Conservation (phyloP, 2,329 filamentous ascomycete genomes). For the Periconia sp. region DNA sequence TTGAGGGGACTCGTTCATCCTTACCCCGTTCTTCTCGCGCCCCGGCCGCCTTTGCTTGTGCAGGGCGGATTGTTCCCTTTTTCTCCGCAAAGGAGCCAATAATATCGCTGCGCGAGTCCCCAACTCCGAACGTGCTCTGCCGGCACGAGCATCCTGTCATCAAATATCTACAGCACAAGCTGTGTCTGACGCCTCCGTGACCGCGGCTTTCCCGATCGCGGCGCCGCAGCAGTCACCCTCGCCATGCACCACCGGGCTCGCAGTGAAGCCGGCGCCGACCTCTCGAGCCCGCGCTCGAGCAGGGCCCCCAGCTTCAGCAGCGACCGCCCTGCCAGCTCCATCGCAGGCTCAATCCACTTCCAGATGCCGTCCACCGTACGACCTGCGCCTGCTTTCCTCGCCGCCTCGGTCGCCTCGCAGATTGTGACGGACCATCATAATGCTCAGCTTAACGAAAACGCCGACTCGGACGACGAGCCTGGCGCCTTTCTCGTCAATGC, state of each 20-base stretch:
- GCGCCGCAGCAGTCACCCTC: neutral
- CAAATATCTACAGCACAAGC: neutral
- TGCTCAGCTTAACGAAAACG: conserved; percentile 71
- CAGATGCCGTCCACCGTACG: conserved; percentile 71
- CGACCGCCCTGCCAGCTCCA: conserved; percentile 71
- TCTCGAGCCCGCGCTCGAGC: conserved; percentile 45
- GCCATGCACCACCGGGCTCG: conserved; percentile 43
- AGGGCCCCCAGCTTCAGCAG: conserved; percentile 67
- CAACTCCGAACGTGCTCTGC: conserved; percentile 11
- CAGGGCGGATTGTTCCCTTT: no score
- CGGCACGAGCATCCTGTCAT: neutral
- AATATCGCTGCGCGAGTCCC: conserved; percentile 8
- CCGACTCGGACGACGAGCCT: conserved; percentile 70
- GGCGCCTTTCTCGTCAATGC: conserved; percentile 67
- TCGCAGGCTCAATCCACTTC: conserved; percentile 57
- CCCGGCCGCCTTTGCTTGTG: neutral
- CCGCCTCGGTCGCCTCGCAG: conserved; percentile 84
- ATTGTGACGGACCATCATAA: conserved; percentile 90
- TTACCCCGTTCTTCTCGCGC: neutral
- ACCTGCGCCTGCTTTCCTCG: conserved; percentile 86
- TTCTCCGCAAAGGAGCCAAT: no score
- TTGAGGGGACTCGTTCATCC: conserved; percentile 8
- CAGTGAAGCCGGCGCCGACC: conserved; percentile 37
- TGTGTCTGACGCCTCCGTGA: neutral
- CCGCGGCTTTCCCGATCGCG: neutral